Evolutionary conservation across 148 eudicot species (phyloP).

Genomic region (Rhododendron henanense): DNA sequence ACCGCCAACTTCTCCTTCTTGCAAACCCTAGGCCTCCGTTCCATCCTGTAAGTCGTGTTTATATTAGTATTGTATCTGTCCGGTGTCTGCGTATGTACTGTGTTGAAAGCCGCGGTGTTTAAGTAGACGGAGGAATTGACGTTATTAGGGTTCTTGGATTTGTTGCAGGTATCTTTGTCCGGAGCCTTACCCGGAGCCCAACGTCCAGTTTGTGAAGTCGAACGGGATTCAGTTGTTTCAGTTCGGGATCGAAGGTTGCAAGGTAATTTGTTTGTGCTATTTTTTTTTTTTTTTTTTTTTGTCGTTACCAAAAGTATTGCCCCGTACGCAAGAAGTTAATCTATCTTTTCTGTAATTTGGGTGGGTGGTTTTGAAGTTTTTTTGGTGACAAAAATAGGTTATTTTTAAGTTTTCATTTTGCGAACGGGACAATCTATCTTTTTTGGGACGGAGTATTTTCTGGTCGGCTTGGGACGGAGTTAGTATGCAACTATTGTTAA

Average conservation of each 20-base stretch:
- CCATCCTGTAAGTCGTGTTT: slow-evolving; percentile 53
- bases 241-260: slow-evolving; percentile 80
- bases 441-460: background rate
- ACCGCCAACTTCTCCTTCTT: slow-evolving; percentile 60
- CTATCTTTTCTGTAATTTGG: background rate
- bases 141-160: background rate
- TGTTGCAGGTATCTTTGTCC: slow-evolving; percentile 72
- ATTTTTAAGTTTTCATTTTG: background rate
- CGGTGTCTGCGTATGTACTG: background rate
- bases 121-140: background rate
- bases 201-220: slow-evolving; percentile 54
- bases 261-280: slow-evolving; percentile 32
- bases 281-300: too few relatives aligned
- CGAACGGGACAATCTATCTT: background rate
- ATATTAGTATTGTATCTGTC: background rate
- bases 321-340: background rate
- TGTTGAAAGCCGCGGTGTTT: background rate
- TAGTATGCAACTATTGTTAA: background rate
- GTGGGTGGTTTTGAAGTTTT: too few relatives aligned
- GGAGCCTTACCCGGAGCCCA: slow-evolving; percentile 79
- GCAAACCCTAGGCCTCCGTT: slow-evolving; percentile 79
- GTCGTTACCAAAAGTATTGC: background rate
- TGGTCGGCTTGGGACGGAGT: background rate
- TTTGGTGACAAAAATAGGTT: background rate
- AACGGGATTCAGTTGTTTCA: slow-evolving; percentile 75